Evolutionary conservation across 2,329 filamentous ascomycete species (phyloP), one percentile per base, ranked within the genome.

Genomic region (Anisogramma anomala): DNA sequence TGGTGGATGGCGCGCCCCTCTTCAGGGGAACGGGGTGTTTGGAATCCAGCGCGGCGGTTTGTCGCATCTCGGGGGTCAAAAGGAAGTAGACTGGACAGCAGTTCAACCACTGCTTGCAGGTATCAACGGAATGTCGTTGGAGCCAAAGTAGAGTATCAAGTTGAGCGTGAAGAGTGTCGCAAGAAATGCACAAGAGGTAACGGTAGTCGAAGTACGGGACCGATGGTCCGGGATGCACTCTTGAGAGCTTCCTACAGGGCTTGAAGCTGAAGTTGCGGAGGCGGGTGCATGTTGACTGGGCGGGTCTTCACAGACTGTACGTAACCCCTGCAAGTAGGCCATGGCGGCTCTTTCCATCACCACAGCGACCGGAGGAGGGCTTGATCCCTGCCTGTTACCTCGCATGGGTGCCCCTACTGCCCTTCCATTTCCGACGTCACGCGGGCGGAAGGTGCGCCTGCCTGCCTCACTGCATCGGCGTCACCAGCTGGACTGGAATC

Each of bases 1-100:
- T 49, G 17, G 53, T 54, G 22, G 51, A 49, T 48, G 50, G 54
- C 23, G 49, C 38, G 31, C 47, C 54, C 52, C 57, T 58, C 51
- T 58, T 57, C 52, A 42, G 47, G 41, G 48, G 50, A 49, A 49
- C 48, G 55, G 32, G 28, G 38, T 36, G 35, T 37, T 42, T 39
- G 42, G 39, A 35, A 45, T 48, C 42, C 39, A 48, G 46, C 20
- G 13, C 41, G 39, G 34, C 34, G 33, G 33, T 26, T 39, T 39
- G 35, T 32, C 27, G 17, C 26, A 27, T n/a, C 13, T 11, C 9
- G 4, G 5, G 6, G n/a, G 26, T 5, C 15, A 22, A 13, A n/a
- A 31, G 28, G 9, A 22, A n/a, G 27, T 28, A 33, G 28, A 15
- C 41, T 18, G 20, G 23, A 19, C 14, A 14, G 25, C 33, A 35